Percentiles rank a stretch among this genome's conserved stretches.
Conservation (phyloP, 495 filamentous ascomycete species). For the Aspergillus egyptiacus region DNA sequence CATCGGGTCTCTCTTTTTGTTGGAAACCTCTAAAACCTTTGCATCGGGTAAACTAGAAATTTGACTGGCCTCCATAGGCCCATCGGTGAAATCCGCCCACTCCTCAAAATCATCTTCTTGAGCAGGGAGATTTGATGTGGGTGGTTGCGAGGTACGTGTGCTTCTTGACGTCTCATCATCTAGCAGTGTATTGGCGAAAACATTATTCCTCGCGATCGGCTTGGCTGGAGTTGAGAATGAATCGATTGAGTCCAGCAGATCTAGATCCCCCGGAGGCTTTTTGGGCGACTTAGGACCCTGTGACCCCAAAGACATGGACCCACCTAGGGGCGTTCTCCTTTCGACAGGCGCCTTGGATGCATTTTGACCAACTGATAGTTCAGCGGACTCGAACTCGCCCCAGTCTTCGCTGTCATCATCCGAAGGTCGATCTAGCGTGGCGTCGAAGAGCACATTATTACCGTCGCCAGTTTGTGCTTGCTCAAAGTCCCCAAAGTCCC, state of each 20-base stretch:
- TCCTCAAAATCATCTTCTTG: slow-evolving; percentile 49
- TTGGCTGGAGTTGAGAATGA: slow-evolving; percentile 23
- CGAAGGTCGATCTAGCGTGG: slow-evolving; percentile 28
- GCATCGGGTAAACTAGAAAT: slow-evolving; percentile 5
- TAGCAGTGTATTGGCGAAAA: not conserved
- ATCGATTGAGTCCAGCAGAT: slow-evolving; percentile 22
- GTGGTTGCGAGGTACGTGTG: not conserved
- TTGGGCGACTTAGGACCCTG: not conserved
- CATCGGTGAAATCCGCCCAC: slow-evolving; percentile 41
- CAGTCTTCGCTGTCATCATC: slow-evolving; percentile 60
- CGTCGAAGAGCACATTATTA: slow-evolving; percentile 44
- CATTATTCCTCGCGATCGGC: not conserved
- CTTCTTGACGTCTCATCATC: not conserved
- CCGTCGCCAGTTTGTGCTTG: slow-evolving; percentile 23
- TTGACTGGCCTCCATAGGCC: slow-evolving; percentile 14
- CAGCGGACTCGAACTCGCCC: slow-evolving; percentile 66
- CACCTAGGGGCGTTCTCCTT: not conserved
- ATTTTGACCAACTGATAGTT: slow-evolving; percentile 52
- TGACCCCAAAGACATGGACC: not conserved
- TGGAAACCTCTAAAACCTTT: not conserved
- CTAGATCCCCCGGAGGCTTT: not conserved
- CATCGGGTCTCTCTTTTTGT: not conserved
- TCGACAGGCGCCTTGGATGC: slow-evolving; percentile 9
- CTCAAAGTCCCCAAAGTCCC: slow-evolving; percentile 6
- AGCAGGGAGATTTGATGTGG: slow-evolving; percentile 45